Evolutionary conservation across 768 basidiomycete genomes (phyloP), one percentile per base, ranked within the genome.

Genomic region (Clitopilus passeckerianus): DNA sequence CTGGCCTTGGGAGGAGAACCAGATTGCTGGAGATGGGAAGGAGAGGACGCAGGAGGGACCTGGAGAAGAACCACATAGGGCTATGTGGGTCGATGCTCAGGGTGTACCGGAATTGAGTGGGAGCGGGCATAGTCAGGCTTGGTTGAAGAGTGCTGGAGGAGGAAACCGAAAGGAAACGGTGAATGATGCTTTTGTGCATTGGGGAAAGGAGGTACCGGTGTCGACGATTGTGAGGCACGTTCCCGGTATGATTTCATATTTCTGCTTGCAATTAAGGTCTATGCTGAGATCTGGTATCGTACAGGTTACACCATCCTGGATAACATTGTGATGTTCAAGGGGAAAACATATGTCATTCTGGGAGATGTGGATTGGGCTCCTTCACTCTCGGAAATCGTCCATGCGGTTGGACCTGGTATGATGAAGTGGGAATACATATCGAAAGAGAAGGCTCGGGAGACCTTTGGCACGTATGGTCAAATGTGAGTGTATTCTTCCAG

Each of bases 251-350:
- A 58, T 34, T 76, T 15, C 14, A 41, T 41, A 3, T 14, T 12
- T 63, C 18, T n/a, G 46, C 12, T 53, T 33, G 43, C 33, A 56
- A 54, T 27, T 52, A 61, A 34, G 56, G 44, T 15, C 0, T 57
- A 24, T 15, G 9, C 27, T 30, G 27, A 30, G 27, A 30, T 30
- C 7, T 30, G 4, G 34, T 57, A 55, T 54, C 53, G 12, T 55
- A 14, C 50, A 95, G 94, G 94, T 3, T 91, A 86, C 73, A 93
- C 90, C 0, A 82, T 94, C 46, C 75, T 95, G 58, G 91, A 95
- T 65, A 89, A 91, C 61, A 79, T 92, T n/a, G 83, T 89, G 66
- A 72, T 90, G n/a, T 76, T 81, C 65, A 86, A 89, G 63, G 86
- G 86, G 9, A 84, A 85, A 1, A 80, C 92, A 61, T 91, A 85